Base-by-base conservation (phyloP, 1,284 basidiomycete genomes). In the Ustilago bromivora region DNA sequence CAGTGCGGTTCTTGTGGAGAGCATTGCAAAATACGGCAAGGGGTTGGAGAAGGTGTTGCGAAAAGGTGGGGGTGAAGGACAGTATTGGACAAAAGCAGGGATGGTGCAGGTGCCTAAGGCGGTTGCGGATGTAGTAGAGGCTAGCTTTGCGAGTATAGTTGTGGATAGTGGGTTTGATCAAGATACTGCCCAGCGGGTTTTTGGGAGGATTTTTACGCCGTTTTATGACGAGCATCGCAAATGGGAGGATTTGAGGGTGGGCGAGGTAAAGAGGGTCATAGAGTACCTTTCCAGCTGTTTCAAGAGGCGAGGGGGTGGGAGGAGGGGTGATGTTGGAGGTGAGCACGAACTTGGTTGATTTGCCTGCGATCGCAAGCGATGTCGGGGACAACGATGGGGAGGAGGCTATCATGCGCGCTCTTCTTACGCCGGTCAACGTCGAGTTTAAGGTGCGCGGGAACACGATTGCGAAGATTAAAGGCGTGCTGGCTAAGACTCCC, bases 41-140 rank as follows among this genome's bases (percentile, higher is more conserved):
- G 58, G n/a, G 11, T 31, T 73, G 34, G 19, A 47, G 13, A 28
- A 31, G 12, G 23, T 31, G n/a, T 19, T 35, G 15, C 41, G 49
- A 31, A 32, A 28, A 8, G 1, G 5, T 17, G 35, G 34, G 19
- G n/a, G 17, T 13, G 35, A 12, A 12, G 49, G 35, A 12, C 68
- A 71, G 58, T 77, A 80, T 49, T 79, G 73, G 76, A 54, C 51
- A 2, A 8, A 28, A 2, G 11, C 58, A 15, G n/a, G 32, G 15
- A 12, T 3, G 1, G 34, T 13, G 0, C 10, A 13, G 0, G 32
- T 57, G 3, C 74, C 74, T 1, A 83, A 83, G 28, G 68, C 71
- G 13, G 32, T 78, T 0, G 80, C 79, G 1, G 77, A 82, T 53
- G 61, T 83, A 2, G 73, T 79, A 15, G 81, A 83, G 43, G 66